Conservation (phyloP, 306 rosid species). For the Prunus fruticosa region DNA sequence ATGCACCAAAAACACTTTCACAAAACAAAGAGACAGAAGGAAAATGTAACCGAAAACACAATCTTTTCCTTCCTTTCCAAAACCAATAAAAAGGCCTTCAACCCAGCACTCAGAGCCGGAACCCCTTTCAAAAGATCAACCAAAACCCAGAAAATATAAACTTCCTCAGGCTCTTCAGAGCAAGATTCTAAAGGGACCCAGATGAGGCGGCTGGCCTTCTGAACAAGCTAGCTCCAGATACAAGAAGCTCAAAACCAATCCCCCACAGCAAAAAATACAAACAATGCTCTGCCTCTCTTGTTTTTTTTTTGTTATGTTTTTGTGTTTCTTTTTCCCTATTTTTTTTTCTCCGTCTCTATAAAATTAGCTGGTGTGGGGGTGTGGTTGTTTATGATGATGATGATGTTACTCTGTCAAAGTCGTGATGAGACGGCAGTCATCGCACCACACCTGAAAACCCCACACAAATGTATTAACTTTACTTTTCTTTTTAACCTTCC, state of each 20-base stretch:
- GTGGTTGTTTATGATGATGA: slow-evolving; percentile 1
- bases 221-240: slow-evolving; percentile 30
- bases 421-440: slow-evolving; percentile 18
- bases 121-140: slow-evolving; percentile 37
- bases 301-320: neutral
- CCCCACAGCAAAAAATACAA: slow-evolving; percentile 1
- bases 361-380: neutral
- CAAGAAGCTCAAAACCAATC: slow-evolving; percentile 15
- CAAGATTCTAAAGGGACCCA: slow-evolving; percentile 45
- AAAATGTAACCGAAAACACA: neutral
- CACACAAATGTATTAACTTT: slow-evolving; percentile 15
- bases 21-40: neutral
- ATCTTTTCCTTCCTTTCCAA: neutral
- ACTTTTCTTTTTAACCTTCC: neutral
- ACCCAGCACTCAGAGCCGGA: slow-evolving; percentile 30
- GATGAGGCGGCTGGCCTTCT: slow-evolving; percentile 31
- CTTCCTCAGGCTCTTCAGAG: slow-evolving; percentile 20
- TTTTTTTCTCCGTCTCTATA: neutral
- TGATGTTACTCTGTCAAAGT: slow-evolving; percentile 28
- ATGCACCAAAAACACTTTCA: slow-evolving; percentile 22
- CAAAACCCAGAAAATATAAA: slow-evolving; percentile 33
- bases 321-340: neutral
- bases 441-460: slow-evolving; percentile 19
- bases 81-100: slow-evolving; percentile 2
- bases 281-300: neutral